Conservation (phyloP, 441 rosid species). For the Iberis amara region DNA sequence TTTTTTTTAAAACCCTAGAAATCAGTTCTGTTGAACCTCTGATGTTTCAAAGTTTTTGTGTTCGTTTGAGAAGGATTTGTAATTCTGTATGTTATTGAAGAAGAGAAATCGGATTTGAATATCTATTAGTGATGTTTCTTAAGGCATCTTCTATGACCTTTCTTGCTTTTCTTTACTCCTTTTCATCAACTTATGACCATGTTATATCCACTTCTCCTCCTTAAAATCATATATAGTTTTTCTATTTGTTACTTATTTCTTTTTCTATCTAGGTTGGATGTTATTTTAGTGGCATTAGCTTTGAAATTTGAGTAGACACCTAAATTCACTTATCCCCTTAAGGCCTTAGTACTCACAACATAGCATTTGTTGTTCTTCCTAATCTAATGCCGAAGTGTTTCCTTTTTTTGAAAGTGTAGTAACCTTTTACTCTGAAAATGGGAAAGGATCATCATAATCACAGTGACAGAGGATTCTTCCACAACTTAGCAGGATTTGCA, state of each 20-base stretch:
- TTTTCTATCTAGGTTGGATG: not conserved
- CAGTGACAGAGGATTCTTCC: slow-evolving; percentile 63
- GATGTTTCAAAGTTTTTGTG: too few relatives aligned
- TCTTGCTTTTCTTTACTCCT: too few relatives aligned
- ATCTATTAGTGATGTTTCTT: too few relatives aligned
- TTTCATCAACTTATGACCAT: not conserved
- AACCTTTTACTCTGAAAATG: slow-evolving; percentile 32
- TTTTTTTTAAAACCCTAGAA: too few relatives aligned
- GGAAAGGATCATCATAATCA: slow-evolving; percentile 39
- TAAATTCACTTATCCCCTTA: not conserved
- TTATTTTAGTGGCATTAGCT: not conserved
- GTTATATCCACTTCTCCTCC: not conserved
- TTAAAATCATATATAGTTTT: not conserved
- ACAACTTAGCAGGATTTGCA: slow-evolving; percentile 53
- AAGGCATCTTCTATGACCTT: too few relatives aligned
- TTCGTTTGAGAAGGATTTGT: too few relatives aligned
- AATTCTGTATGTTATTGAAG: too few relatives aligned
- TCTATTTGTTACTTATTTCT: not conserved
- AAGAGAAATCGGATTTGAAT: too few relatives aligned
- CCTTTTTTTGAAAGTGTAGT: too few relatives aligned
- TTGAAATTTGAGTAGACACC: not conserved
- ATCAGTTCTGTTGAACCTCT: too few relatives aligned
- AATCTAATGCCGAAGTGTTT: too few relatives aligned
- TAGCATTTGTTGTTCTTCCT: too few relatives aligned
- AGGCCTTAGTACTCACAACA: not conserved